These are phyloP conservation scores for Quercus agrifolia DNA, from an alignment of 306 rosid species.

Conservation along the genomic window DNA sequence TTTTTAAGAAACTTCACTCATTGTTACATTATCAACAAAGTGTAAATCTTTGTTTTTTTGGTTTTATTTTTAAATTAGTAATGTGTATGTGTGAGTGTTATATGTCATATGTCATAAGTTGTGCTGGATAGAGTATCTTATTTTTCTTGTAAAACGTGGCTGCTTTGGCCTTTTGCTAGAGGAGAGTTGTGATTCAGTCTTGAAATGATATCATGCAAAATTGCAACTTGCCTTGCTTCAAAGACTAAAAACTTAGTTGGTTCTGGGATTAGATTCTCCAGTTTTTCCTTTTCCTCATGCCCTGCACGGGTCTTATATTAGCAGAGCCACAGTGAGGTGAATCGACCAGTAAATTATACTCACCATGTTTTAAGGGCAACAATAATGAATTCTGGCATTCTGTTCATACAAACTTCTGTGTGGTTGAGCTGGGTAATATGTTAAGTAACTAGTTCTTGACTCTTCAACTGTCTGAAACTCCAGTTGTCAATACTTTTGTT, in stretches of 20 bases:
- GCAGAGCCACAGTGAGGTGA: neutral
- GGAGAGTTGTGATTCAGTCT: neutral
- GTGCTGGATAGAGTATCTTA: neutral
- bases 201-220: neutral
- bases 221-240: conserved; percentile 2
- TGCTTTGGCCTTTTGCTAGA: neutral
- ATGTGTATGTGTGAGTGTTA: neutral
- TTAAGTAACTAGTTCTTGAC: neutral
- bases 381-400: conserved; percentile 1
- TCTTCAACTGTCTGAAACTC: neutral
- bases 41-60: neutral
- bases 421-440: neutral
- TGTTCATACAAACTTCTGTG: neutral
- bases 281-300: neutral
- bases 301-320: neutral
- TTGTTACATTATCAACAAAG: neutral
- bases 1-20: neutral
- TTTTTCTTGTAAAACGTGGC: neutral
- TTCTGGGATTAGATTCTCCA: conserved; percentile 5
- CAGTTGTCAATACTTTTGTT: conserved; percentile 1
- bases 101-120: neutral
- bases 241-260: conserved; percentile 4
- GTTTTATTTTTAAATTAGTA: neutral
- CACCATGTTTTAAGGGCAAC: neutral
- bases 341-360: neutral